These are phyloP conservation scores for Phytophthora citrophthora DNA, from an alignment of 352 stramenopile genomes.

Conservation along the genomic window DNA sequence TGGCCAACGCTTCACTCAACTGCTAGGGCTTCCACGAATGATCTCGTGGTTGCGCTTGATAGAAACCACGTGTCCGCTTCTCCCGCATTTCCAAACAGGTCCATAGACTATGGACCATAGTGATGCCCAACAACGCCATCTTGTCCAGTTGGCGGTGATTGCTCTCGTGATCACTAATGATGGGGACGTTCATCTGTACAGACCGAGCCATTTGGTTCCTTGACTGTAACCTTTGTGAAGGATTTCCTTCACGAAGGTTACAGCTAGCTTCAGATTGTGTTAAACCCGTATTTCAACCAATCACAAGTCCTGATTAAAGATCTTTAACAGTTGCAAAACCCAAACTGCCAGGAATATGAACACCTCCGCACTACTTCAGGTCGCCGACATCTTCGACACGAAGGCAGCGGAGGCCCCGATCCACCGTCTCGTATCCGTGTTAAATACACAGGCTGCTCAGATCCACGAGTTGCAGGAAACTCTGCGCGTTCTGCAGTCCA, in stretches of 20 bases:
- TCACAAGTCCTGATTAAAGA: constrained; percentile 9
- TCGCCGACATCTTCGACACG: constrained; percentile 64
- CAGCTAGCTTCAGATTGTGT: too few species aligned
- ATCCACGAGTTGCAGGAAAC: constrained; percentile 42
- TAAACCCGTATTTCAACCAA: neutral
- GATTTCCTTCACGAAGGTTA: too few species aligned
- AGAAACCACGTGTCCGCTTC: neutral
- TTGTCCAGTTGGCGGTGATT: neutral
- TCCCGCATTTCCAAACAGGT: neutral
- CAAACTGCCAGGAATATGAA: constrained; percentile 3
- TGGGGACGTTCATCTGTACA: neutral
- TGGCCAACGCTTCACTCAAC: too few species aligned
- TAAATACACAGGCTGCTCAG: constrained; percentile 60
- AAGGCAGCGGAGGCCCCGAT: constrained; percentile 53
- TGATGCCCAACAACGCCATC: neutral
- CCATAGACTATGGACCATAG: neutral
- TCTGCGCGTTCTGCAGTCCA: constrained; percentile 38
- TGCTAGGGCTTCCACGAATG: neutral
- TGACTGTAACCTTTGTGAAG: too few species aligned
- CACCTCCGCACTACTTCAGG: constrained; percentile 17
- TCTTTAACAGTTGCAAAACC: constrained; percentile 2
- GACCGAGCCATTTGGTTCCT: neutral
- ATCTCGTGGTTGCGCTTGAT: neutral
- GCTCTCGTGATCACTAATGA: neutral
- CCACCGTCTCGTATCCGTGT: constrained; percentile 64